These are phyloP conservation scores for Fistulinella prunicolor DNA, from an alignment of 768 basidiomycete genomes.

Conservation along the genomic window DNA sequence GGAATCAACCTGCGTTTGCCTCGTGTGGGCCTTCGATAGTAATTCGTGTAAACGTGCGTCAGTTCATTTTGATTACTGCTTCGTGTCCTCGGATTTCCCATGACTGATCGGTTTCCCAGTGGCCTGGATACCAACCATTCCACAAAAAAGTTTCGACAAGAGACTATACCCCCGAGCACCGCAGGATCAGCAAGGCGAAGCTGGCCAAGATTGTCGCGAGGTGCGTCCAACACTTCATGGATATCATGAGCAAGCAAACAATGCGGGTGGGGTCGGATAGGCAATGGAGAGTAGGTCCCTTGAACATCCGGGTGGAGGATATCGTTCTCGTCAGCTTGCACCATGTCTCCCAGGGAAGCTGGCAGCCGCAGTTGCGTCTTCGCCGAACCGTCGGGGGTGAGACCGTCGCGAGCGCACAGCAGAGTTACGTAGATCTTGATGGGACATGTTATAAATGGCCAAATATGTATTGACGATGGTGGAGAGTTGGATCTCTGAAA, in stretches of 20 bases:
- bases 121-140: conserved; percentile 73
- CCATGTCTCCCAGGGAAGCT: conserved; percentile 75
- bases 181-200: conserved; percentile 64
- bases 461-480: too few relatives aligned
- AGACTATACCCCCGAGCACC: conserved; percentile 65
- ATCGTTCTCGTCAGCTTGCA: conserved; percentile 65
- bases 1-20: conserved; percentile 60
- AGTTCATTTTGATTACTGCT: neutral
- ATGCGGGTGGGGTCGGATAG: conserved; percentile 7
- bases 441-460: too few relatives aligned
- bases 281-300: conserved; percentile 16
- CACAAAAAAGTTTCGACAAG: conserved; percentile 68
- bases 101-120: conserved; percentile 41
- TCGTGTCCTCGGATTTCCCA: too few relatives aligned
- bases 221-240: conserved; percentile 38
- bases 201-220: conserved; percentile 71
- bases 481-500: too few relatives aligned
- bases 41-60: conserved; percentile 59
- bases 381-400: neutral
- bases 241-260: neutral
- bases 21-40: conserved; percentile 72
- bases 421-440: too few relatives aligned
- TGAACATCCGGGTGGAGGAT: conserved; percentile 8
- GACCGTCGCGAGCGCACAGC: too few relatives aligned
- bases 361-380: conserved; percentile 72